phyloP scores from a whole-genome alignment of 2,329 filamentous ascomycete genomes.

The Colletotrichum lindemuthianum region DNA sequence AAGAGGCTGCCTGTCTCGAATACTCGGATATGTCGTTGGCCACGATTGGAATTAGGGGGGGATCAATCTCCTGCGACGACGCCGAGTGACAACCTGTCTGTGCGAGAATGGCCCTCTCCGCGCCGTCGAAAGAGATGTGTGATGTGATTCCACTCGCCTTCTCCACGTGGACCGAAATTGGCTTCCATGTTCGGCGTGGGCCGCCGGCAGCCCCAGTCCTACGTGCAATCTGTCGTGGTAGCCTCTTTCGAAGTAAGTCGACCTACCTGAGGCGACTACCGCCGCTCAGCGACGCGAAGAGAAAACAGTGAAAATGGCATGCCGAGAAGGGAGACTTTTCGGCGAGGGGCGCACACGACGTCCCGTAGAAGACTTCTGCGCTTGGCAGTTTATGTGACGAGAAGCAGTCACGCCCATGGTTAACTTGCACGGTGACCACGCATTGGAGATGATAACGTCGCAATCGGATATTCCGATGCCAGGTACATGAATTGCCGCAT shows the following conservation, averaged over 20 bases:
- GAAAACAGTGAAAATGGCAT: background rate
- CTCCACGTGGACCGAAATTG: constrained; percentile 27
- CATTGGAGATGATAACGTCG: constrained; percentile 21
- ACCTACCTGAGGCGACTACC: too few relatives aligned
- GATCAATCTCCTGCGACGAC: constrained; percentile 23
- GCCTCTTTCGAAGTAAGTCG: too few relatives aligned
- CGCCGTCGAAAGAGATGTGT: constrained; percentile 17
- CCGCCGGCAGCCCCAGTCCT: constrained; percentile 4
- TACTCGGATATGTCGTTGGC: background rate
- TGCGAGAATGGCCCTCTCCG: constrained; percentile 15
- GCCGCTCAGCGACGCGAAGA: too few relatives aligned
- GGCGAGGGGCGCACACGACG: background rate
- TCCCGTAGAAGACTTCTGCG: background rate
- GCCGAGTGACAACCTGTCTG: constrained; percentile 7
- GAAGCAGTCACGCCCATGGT: constrained; percentile 17
- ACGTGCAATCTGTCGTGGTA: constrained; percentile 1
- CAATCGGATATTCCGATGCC: constrained; percentile 6
- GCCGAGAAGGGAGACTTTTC: constrained; percentile 3
- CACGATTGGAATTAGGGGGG: constrained; percentile 16
- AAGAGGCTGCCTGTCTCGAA: background rate
- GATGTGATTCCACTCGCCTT: constrained; percentile 11
- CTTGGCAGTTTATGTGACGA: background rate
- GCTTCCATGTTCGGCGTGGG: constrained; percentile 7
- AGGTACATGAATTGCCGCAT: constrained; percentile 14
- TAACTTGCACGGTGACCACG: background rate